These are phyloP conservation scores for Tranzscheliella williamsii DNA, from an alignment of 1,284 basidiomycete genomes.

Conservation along the genomic window DNA sequence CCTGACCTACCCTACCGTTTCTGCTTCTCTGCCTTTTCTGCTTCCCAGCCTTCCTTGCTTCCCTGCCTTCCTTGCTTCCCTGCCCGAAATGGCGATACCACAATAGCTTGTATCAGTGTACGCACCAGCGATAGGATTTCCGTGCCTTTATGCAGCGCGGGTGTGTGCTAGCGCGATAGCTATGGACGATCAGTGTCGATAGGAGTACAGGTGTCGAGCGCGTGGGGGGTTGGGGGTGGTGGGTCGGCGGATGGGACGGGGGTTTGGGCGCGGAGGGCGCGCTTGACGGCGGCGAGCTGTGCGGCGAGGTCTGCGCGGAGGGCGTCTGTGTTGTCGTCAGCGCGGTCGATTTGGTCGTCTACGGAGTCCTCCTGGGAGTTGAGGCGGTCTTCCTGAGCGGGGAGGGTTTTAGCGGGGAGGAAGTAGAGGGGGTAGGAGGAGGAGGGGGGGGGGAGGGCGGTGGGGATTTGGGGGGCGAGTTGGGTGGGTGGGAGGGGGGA, in stretches of 20 bases:
- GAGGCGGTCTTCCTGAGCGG: slow-evolving; percentile 24
- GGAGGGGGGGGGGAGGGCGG: not conserved
- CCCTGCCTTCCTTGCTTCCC: too few species aligned
- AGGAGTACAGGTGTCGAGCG: too few species aligned
- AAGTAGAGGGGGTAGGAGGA: slow-evolving; percentile 14
- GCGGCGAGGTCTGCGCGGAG: not conserved
- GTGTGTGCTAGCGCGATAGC: too few species aligned
- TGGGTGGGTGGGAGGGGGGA: not conserved
- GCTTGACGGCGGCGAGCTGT: slow-evolving; percentile 8
- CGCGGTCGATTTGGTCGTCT: slow-evolving; percentile 22
- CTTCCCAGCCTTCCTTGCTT: too few species aligned
- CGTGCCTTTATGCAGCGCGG: too few species aligned
- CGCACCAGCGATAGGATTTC: too few species aligned
- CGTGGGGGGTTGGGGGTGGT: too few species aligned
- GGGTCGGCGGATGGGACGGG: not conserved
- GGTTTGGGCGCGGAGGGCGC: too few species aligned
- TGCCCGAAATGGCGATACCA: too few species aligned
- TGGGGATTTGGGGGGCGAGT: slow-evolving; percentile 9
- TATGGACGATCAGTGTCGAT: too few species aligned
- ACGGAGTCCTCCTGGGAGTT: slow-evolving; percentile 32
- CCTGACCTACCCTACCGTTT: not conserved
- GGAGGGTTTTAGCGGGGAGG: slow-evolving; percentile 14
- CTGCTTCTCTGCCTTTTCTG: not conserved
- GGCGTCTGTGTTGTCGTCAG: slow-evolving; percentile 12
- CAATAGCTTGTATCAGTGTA: too few species aligned